These are phyloP conservation scores for Pneumocystis canis DNA, from an alignment of 1,139 yeast genomes.

Conservation along the genomic window DNA sequence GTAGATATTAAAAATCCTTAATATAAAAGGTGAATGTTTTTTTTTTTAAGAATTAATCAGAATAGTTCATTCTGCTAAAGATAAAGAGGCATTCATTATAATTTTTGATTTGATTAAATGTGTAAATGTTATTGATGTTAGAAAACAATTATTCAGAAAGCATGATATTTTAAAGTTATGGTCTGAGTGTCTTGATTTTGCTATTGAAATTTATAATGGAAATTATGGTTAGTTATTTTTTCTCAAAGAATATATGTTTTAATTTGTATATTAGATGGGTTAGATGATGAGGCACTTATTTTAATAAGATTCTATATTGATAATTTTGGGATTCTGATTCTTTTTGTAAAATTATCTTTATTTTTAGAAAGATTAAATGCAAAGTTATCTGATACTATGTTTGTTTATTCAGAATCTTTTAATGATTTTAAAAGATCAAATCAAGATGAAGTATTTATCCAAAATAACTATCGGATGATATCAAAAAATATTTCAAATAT, in stretches of 20 bases:
- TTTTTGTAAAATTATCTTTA: constrained; percentile 1
- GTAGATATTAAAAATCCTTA: neutral
- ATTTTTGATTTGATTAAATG: constrained; percentile 34
- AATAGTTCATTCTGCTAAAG: constrained; percentile 43
- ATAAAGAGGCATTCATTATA: constrained; percentile 39
- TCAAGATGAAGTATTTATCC: neutral
- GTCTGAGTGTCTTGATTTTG: constrained; percentile 34
- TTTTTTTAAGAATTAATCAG: constrained; percentile 8
- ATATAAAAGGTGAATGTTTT: neutral
- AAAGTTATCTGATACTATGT: neutral
- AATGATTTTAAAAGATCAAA: neutral
- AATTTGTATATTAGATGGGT: constrained; percentile 32
- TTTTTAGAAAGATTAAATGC: neutral
- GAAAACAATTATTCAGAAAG: constrained; percentile 27
- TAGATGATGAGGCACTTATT: constrained; percentile 39
- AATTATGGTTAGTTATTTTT: constrained; percentile 19
- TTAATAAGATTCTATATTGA: constrained; percentile 20
- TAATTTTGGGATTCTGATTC: constrained; percentile 3
- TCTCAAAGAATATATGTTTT: neutral
- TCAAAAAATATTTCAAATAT: neutral
- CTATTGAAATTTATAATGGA: constrained; percentile 55
- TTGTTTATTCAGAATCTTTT: neutral
- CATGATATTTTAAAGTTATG: constrained; percentile 29
- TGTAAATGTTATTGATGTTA: constrained; percentile 26
- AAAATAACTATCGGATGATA: neutral